A percentile compares a stretch with the other conserved stretches of the same genome.
Evolutionary conservation across 495 filamentous ascomycete species (phyloP).

Genomic region (Opeltia flavorubescens): DNA sequence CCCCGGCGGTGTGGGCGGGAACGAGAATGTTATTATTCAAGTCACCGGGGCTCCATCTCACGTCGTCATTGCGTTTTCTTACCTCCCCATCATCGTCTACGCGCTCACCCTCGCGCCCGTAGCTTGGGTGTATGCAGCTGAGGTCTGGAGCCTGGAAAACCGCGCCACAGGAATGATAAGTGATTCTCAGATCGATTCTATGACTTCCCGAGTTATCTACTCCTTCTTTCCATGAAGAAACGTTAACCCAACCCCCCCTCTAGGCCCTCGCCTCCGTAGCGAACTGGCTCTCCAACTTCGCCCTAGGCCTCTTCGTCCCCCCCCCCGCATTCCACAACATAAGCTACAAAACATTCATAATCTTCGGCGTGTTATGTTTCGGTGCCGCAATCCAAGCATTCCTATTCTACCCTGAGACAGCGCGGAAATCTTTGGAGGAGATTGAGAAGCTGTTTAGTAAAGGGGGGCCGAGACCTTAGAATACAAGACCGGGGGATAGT

Average conservation of each 20-base stretch:
- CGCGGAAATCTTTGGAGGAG: constrained; percentile 57
- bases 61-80: constrained; percentile 62
- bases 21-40: constrained; percentile 50
- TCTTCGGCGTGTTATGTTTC: constrained; percentile 59
- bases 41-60: constrained; percentile 49
- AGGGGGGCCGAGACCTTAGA: constrained; percentile 40
- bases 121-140: constrained; percentile 62
- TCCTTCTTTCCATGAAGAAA: too few relatives aligned
- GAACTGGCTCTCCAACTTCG: constrained; percentile 72
- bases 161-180: constrained; percentile 61
- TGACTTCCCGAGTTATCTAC: too few relatives aligned
- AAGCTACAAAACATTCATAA: constrained; percentile 56
- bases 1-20: constrained; percentile 45
- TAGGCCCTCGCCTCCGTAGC: constrained; percentile 48
- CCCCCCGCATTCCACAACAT: constrained; percentile 61
- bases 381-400: constrained; percentile 49
- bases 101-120: constrained; percentile 58
- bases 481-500: constrained; percentile 38
- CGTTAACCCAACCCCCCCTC: too few relatives aligned
- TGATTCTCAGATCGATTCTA: too few relatives aligned
- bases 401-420: constrained; percentile 60
- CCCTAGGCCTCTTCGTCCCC: constrained; percentile 54
- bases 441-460: constrained; percentile 45
- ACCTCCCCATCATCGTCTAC: constrained; percentile 65
- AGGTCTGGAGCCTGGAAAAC: constrained; percentile 63